Base-by-base conservation (phyloP, 164 flowering plant genomes). In the Pachysandra terminalis region DNA sequence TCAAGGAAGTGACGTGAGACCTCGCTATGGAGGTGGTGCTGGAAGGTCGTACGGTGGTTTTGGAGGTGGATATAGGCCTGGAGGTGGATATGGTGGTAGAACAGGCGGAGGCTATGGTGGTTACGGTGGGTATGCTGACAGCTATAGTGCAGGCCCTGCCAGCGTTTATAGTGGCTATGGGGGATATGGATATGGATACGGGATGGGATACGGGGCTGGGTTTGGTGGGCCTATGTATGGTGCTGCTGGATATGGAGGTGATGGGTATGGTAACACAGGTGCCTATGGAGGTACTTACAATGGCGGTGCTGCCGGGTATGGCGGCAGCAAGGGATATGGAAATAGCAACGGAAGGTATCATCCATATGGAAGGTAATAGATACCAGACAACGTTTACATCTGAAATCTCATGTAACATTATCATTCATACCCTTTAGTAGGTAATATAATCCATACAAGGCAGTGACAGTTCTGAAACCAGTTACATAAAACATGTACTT, bases 221-320 rank as follows among this genome's bases (percentile, higher is more conserved):
- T 82, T 63, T 71, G 82, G 87, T 71, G 88, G 80, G 10, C 73
- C 84, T 21, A 76, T 83, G 79, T 83, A 82, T 61, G 73, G 79
- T 61, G 75, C 61, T 69, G 77, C 70, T 63, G 81, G 72, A 27
- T 80, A 72, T 74, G 84, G 80, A 5, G 77, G 68, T 16, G 64
- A 51, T 71, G 68, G 69, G 1, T 85, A 74, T 73, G 79, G 78
- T 27, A 48, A 49, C 45, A 65, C 79, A 28, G 72, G 70, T 70
- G 81, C 77, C 26, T 84, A 81, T 68, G 78, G 73, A 23, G 73
- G 65, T 27, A 67, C 68, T 15, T 57, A 63, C 41, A 68, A 70
- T 53, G 70, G 71, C 10, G 51, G 7, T 52, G 65, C 63, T 55
- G 78, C 68, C 37, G 69, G 78, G 19, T 49, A 59, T 53, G 81